Conservation (phyloP, 352 stramenopile genomes). For the Globisporangium nagaii region DNA sequence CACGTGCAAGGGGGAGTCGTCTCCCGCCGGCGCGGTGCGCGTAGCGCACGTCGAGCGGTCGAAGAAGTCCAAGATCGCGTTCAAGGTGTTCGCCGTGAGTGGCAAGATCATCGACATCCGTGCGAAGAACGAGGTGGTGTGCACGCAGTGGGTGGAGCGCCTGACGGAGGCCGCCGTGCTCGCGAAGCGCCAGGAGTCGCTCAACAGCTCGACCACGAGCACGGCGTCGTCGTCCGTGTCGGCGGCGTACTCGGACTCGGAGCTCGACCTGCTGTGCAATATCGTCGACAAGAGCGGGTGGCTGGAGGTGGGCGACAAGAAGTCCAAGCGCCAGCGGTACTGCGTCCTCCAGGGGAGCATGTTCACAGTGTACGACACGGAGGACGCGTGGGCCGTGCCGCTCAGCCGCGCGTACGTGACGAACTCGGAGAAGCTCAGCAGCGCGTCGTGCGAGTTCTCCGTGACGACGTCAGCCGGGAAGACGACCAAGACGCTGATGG, state of each 20-base stretch:
- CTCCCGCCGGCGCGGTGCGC: slow-evolving; percentile 56
- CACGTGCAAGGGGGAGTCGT: slow-evolving; percentile 66
- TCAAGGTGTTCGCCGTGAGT: slow-evolving; percentile 78
- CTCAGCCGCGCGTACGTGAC: slow-evolving; percentile 74
- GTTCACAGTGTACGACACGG: slow-evolving; percentile 81
- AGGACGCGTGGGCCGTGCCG: slow-evolving; percentile 75
- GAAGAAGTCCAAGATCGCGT: slow-evolving; percentile 72
- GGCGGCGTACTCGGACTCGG: slow-evolving; percentile 59
- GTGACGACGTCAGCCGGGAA: slow-evolving; percentile 65
- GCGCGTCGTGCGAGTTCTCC: slow-evolving; percentile 50
- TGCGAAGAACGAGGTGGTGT: slow-evolving; percentile 71
- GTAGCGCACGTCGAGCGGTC: slow-evolving; percentile 75
- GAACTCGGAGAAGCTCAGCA: slow-evolving; percentile 56
- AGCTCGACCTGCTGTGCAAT: slow-evolving; percentile 63
- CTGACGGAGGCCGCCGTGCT: slow-evolving; percentile 62
- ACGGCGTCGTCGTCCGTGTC: slow-evolving; percentile 64
- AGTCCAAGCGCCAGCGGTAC: slow-evolving; percentile 64
- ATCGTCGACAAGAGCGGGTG: slow-evolving; percentile 79
- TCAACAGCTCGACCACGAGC: slow-evolving; percentile 69
- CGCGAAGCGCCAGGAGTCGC: slow-evolving; percentile 70
- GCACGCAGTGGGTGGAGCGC: slow-evolving; percentile 68
- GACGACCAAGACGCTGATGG: slow-evolving; percentile 62
- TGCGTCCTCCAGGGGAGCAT: slow-evolving; percentile 77
- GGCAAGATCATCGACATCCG: slow-evolving; percentile 82
- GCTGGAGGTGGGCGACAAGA: slow-evolving; percentile 73